Evolutionary conservation across 1,284 basidiomycete species (phyloP).

Genomic region (Phellinidium pouzarii): DNA sequence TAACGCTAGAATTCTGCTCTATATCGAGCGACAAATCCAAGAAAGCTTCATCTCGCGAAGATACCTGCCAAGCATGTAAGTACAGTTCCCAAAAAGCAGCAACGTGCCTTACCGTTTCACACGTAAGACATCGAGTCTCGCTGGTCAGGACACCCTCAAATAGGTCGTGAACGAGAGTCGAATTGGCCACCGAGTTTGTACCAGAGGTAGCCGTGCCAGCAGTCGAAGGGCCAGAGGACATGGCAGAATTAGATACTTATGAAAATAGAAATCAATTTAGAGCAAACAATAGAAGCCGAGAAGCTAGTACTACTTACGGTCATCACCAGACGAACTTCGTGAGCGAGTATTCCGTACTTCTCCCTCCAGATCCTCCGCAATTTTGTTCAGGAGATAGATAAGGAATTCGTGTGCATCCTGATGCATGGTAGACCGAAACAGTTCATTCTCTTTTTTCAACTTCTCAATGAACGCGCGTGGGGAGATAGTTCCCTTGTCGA

Average conservation of each 20-base stretch:
- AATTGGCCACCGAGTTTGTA: conserved; percentile 38
- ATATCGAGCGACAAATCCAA: conserved; percentile 98
- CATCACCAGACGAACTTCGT: conserved; percentile 36
- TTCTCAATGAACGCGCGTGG: conserved; percentile 89
- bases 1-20: conserved; percentile 93
- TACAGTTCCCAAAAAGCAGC: conserved; percentile 6
- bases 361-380: conserved; percentile 88
- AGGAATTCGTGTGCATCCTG: conserved; percentile 98
- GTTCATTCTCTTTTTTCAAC: conserved; percentile 81
- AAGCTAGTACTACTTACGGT: conserved; percentile 41
- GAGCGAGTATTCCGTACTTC: conserved; percentile 44
- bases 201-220: conserved; percentile 32
- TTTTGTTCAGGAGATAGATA: conserved; percentile 88
- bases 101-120: conserved; percentile 72
- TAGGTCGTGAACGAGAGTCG: conserved; percentile 80
- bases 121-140: conserved; percentile 95
- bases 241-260: conserved; percentile 14
- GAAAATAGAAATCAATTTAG: background rate
- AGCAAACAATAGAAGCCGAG: background rate
- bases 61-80: conserved; percentile 50
- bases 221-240: conserved; percentile 35
- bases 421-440: conserved; percentile 82
- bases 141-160: conserved; percentile 94
- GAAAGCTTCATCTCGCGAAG: conserved; percentile 92
- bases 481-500: conserved; percentile 77